Evolutionary conservation across 148 eudicot species (phyloP), one percentile per base, ranked within the genome.

Genomic region (Agrostemma githago): DNA sequence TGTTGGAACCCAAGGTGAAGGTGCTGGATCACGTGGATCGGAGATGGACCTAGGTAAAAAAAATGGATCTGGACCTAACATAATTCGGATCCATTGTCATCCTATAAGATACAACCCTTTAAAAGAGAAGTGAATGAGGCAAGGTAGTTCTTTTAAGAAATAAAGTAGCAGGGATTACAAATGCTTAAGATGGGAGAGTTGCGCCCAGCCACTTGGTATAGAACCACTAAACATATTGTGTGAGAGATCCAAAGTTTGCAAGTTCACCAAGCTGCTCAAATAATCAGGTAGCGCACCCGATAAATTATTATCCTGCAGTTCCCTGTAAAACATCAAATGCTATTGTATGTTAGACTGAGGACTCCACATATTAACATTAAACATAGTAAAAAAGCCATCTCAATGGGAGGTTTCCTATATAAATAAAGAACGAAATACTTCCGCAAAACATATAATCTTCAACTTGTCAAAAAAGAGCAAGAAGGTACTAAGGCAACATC

Each of bases 201-300:
- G 86, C 41, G 82, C 86, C 99, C 99, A 92, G 66, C 81, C 74
- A 61, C 80, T 58, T 74, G 99, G 99, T 74, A 95, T 92, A 21
- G 90, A 71, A 43, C 96, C 96, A 71, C 21, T 82, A 64, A 95
- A 90, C 70, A 76, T 80, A 76, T 95, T 95, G 59, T 86, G 69
- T 6, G 96, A 86, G 66, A 95, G 84, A 85, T 92, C 88, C 69
- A 95, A 78, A 75, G 82, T 83, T 72, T 92, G 82, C 42, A 95
- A 81, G 74, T 88, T 66, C 82, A 62, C 68, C 85, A 95, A 80
- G 84, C 70, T 85, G 77, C 89, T 80, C 75, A 90, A 79, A 77
- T 76, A 89, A 63, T 90, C 89, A 68, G 99, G 96, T 75, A 95
- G 76, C 3, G 71, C 67, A 48, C 99, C 99, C 5, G 86, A 87